These are phyloP conservation scores for Ophiostoma quercus DNA, from an alignment of 2,329 filamentous ascomycete species.

Conservation along the genomic window DNA sequence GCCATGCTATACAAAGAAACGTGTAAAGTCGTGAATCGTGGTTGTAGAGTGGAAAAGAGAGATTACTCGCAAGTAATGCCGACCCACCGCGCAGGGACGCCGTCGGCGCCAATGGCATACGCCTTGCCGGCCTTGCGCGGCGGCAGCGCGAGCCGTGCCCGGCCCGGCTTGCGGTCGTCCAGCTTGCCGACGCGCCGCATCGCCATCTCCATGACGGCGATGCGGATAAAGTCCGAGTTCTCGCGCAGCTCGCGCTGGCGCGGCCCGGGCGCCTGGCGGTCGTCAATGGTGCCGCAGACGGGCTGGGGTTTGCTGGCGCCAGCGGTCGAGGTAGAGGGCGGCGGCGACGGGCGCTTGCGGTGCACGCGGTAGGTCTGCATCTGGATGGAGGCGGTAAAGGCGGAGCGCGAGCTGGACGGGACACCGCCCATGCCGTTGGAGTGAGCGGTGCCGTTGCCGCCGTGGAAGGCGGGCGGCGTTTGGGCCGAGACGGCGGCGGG, in stretches of 20 bases:
- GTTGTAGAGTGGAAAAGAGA: background rate
- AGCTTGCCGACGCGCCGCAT: conserved; percentile 64
- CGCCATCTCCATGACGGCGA: conserved; percentile 67
- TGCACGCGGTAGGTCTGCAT: conserved; percentile 66
- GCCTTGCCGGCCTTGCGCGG: conserved; percentile 53
- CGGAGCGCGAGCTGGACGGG: conserved; percentile 29
- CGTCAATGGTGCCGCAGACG: conserved; percentile 15
- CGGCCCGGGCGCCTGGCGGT: conserved; percentile 38
- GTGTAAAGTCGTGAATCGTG: background rate
- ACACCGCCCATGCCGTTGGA: background rate
- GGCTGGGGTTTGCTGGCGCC: background rate
- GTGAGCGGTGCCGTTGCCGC: background rate
- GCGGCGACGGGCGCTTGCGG: conserved; percentile 30
- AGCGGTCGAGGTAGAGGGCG: background rate
- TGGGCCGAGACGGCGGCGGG: conserved; percentile 13
- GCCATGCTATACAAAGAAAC: background rate
- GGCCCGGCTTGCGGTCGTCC: conserved; percentile 59
- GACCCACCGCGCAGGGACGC: conserved; percentile 57
- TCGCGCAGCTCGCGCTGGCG: conserved; percentile 64
- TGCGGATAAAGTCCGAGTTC: conserved; percentile 65
- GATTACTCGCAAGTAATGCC: conserved; percentile 29
- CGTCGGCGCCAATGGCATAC: conserved; percentile 54
- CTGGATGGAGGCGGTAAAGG: conserved; percentile 62
- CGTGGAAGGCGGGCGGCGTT: conserved; percentile 17
- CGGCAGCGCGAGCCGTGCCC: conserved; percentile 63